A percentile compares a stretch with the other conserved stretches of the same genome.
These are phyloP conservation scores for Solanum medicagineum DNA, from an alignment of 257 asterid genomes.

Conservation along the genomic window DNA sequence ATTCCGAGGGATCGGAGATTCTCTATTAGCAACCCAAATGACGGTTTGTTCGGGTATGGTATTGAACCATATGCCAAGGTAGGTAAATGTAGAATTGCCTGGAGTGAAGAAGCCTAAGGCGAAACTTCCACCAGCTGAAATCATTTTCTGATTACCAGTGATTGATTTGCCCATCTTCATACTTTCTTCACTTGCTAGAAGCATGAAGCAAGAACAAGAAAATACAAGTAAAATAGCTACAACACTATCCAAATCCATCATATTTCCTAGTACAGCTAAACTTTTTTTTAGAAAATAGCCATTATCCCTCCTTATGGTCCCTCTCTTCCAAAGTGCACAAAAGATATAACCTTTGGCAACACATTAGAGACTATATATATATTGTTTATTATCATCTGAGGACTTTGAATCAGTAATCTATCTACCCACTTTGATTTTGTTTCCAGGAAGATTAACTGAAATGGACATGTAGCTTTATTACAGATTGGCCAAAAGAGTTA, in stretches of 20 bases:
- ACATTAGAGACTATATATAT: not conserved
- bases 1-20: not conserved
- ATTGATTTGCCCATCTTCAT: not conserved
- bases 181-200: not conserved
- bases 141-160: not conserved
- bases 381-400: no score
- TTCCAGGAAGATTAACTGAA: not conserved
- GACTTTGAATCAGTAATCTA: no score
- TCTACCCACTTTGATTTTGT: not conserved
- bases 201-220: not conserved
- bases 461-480: not conserved
- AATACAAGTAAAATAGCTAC: not conserved
- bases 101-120: conserved; percentile 6
- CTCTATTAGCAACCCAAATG: conserved; percentile 6
- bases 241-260: not conserved
- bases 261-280: not conserved
- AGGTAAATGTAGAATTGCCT: not conserved
- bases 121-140: not conserved
- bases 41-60: not conserved
- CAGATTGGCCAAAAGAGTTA: not conserved
- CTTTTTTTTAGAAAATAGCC: not conserved
- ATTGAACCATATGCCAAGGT: conserved; percentile 3
- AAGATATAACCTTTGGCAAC: not conserved
- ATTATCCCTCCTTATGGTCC: not conserved
- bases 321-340: not conserved